phyloP scores from a whole-genome alignment of 805 yeast genomes.

The Kazachstania bromeliacearum region DNA sequence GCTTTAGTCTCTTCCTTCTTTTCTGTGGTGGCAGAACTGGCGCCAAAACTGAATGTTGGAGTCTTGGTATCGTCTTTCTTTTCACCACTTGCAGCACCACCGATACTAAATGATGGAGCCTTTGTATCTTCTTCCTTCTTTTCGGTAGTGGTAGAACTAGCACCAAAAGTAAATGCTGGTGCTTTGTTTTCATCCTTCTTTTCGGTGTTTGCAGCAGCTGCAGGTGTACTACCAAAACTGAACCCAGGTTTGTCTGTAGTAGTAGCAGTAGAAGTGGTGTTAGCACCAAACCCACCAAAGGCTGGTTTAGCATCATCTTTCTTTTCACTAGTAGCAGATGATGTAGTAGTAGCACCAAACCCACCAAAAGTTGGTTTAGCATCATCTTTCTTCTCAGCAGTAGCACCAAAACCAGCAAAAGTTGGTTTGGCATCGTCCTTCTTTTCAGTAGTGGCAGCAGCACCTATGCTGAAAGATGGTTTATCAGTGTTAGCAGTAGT shows the following conservation, averaged over 20 bases:
- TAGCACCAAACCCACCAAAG: constrained; percentile 10
- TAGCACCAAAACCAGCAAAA: constrained; percentile 8
- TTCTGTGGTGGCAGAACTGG: background rate
- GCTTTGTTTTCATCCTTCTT: constrained; percentile 3
- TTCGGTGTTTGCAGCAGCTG: constrained; percentile 1
- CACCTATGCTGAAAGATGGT: constrained; percentile 2
- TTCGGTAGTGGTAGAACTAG: background rate
- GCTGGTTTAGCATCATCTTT: constrained; percentile 6
- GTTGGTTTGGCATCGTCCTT: too few species aligned
- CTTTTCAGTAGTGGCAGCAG: too few species aligned
- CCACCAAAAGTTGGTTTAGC: constrained; percentile 8
- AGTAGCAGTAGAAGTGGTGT: background rate
- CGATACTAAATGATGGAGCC: background rate
- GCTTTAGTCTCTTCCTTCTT: constrained; percentile 1
- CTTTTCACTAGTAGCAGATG: background rate
- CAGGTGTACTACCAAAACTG: constrained; percentile 1
- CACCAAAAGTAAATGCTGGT: constrained; percentile 10
- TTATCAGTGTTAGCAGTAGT: background rate
- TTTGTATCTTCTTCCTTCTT: background rate
- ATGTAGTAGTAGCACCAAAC: background rate
- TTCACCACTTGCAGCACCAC: background rate
- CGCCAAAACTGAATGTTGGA: constrained; percentile 1
- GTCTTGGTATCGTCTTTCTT: background rate
- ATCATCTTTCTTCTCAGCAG: constrained; percentile 4
- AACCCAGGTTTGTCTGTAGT: constrained; percentile 2